Evolutionary conservation across 2,329 filamentous ascomycete species (phyloP).

Genomic region (Fusarium nematophilum): DNA sequence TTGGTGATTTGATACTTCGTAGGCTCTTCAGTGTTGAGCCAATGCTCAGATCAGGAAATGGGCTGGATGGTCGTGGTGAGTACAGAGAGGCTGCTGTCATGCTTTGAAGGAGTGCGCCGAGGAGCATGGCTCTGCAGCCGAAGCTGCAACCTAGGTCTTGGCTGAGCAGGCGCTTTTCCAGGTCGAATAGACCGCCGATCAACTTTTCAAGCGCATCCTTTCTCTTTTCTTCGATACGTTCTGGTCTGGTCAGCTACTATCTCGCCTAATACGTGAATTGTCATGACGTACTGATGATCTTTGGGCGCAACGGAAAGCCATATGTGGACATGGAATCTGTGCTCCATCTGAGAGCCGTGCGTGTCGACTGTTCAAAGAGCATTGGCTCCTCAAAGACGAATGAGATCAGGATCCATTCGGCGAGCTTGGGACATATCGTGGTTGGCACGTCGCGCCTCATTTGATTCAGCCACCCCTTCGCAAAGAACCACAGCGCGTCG

Average conservation of each 20-base stretch:
- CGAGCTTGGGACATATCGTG: slow-evolving; percentile 3
- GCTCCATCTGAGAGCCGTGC: neutral
- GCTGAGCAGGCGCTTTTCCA: neutral
- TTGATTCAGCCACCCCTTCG: slow-evolving; percentile 16
- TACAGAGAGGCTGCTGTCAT: neutral
- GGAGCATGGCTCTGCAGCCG: slow-evolving; percentile 15
- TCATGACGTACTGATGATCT: slow-evolving; percentile 3
- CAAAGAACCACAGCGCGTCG: slow-evolving; percentile 22
- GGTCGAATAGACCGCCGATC: neutral
- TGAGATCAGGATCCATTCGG: slow-evolving; percentile 19
- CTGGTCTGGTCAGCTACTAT: slow-evolving; percentile 5
- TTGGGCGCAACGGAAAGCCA: slow-evolving; percentile 8
- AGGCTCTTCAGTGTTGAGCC: no score
- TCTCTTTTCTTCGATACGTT: neutral
- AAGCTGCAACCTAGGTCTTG: neutral
- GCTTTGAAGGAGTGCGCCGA: slow-evolving; percentile 2
- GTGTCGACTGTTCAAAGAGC: slow-evolving; percentile 5
- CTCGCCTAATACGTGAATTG: no score
- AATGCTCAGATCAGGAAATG: neutral
- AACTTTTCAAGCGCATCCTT: neutral
- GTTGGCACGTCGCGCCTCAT: neutral
- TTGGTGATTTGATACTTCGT: no score
- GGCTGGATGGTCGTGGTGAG: slow-evolving; percentile 2
- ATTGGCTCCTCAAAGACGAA: slow-evolving; percentile 11
- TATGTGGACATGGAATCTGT: neutral